phyloP scores from a whole-genome alignment of 108 stramenopile species.

The Stephanodiscus minutulus region DNA sequence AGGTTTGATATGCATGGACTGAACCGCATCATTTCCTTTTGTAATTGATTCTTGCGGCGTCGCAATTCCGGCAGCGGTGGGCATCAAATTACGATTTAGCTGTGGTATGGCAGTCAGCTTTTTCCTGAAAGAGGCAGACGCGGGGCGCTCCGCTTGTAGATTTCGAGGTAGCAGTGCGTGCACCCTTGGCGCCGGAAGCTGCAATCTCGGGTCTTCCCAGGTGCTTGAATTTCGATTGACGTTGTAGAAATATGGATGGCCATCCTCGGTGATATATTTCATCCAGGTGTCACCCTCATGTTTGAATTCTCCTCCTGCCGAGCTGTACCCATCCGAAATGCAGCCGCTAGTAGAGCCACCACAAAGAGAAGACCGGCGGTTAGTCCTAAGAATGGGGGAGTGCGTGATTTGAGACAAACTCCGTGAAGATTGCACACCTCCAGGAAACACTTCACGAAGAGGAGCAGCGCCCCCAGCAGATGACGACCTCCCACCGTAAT shows the following conservation, averaged over 20 bases:
- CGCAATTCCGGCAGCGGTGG: background rate
- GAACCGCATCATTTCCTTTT: background rate
- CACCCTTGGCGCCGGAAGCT: background rate
- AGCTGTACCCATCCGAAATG: background rate
- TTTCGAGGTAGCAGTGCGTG: background rate
- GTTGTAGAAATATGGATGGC: conserved; percentile 36
- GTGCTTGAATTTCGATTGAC: conserved; percentile 16
- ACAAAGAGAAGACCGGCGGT: background rate
- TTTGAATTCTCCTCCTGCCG: conserved; percentile 14
- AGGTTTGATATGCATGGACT: background rate
- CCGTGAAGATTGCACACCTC: background rate
- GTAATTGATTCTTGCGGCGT: background rate
- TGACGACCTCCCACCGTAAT: background rate
- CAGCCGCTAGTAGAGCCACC: background rate
- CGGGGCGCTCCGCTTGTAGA: background rate
- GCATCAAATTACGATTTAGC: background rate
- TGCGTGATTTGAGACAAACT: background rate
- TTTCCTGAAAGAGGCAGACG: background rate
- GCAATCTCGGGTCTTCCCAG: conserved; percentile 35
- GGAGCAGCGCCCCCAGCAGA: background rate
- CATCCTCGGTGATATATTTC: conserved; percentile 22
- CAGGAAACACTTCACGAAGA: background rate
- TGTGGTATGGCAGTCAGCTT: background rate
- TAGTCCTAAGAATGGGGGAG: background rate
- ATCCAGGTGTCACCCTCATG: conserved; percentile 19